Evolutionary conservation across 2,329 filamentous ascomycete species (phyloP), one percentile per base, ranked within the genome.

Genomic region (Cercospora sp.): DNA sequence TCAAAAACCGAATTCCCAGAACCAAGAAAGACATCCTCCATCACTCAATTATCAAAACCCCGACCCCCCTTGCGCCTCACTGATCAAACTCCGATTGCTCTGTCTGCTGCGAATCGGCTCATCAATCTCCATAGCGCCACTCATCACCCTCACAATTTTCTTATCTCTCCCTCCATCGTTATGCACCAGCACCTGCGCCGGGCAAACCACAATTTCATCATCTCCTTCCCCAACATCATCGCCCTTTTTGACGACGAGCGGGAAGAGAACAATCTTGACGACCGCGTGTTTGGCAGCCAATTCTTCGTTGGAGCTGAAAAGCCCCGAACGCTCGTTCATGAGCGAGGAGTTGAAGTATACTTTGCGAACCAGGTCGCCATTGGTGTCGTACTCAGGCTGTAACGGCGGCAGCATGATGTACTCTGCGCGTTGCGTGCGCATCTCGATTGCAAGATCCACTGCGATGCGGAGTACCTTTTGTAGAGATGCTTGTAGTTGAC

Each of bases 331-430:
- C 82, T 97, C 94, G 76, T 95, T 96, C 94, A 99, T 98, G 76
- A 97, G 87, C 33, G 91, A 88, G 1, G 94, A 91, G 76, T 97
- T 97, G 87, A 99, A 99, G 68, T 89, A 86, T 9, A 98, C 92
- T 66, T 94, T 94, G 64, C 92, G 91, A 16, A 90, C 86, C 8
- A 99, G 87, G 76, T 98, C 94, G 74, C 95, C 95, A 71, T 95
- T 93, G 74, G 89, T 90, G 80, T 98, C 94, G 80, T 97, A 98
- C 79, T 97, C 93, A 23, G 95, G 95, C 79, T 95, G 92, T 65
- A 97, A 85, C 4, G 95, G 95, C 30, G 95, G 94, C 18, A 98
- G 89, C 94, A 99, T 99, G 84, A 97, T 95, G 83, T 97, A 99
- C 82, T 98, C 95, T 42, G 95, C 93, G 68, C 93, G 89, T 79